Evolutionary conservation across 2,329 filamentous ascomycete genomes (phyloP).

Genomic region (Claviceps monticola): DNA sequence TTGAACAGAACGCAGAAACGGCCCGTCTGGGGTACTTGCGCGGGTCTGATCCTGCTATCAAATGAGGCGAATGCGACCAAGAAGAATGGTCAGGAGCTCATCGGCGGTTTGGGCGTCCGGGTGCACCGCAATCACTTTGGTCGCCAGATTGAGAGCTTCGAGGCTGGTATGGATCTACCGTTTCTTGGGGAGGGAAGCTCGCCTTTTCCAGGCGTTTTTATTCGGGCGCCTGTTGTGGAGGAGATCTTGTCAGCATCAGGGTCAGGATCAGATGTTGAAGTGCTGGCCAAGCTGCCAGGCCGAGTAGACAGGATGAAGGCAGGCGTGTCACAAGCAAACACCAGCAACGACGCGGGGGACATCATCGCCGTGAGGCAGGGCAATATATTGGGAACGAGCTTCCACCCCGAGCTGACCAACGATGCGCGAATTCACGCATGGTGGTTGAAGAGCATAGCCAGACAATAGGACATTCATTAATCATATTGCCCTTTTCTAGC

Average conservation of each 20-base stretch:
- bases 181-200: conserved; percentile 39
- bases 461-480: conserved; percentile 30
- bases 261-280: conserved; percentile 25
- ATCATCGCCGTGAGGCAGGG: conserved; percentile 83
- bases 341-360: conserved; percentile 43
- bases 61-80: conserved; percentile 82
- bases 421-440: conserved; percentile 83
- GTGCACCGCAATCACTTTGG: conserved; percentile 95
- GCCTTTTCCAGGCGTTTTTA: conserved; percentile 72
- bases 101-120: conserved; percentile 79
- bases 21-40: conserved; percentile 92
- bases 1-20: conserved; percentile 50
- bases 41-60: conserved; percentile 80
- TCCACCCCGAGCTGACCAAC: conserved; percentile 84
- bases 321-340: conserved; percentile 23
- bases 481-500: too few relatives aligned
- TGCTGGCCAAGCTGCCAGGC: conserved; percentile 37
- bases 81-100: conserved; percentile 79
- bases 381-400: conserved; percentile 88
- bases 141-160: conserved; percentile 82
- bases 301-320: conserved; percentile 23
- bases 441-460: conserved; percentile 51
- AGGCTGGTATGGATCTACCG: conserved; percentile 57
- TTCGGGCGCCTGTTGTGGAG: conserved; percentile 86
- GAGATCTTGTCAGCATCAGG: conserved; percentile 43